Base-by-base conservation (phyloP, 106 monocot genomes). In the Dioscorea zingiberensis region DNA sequence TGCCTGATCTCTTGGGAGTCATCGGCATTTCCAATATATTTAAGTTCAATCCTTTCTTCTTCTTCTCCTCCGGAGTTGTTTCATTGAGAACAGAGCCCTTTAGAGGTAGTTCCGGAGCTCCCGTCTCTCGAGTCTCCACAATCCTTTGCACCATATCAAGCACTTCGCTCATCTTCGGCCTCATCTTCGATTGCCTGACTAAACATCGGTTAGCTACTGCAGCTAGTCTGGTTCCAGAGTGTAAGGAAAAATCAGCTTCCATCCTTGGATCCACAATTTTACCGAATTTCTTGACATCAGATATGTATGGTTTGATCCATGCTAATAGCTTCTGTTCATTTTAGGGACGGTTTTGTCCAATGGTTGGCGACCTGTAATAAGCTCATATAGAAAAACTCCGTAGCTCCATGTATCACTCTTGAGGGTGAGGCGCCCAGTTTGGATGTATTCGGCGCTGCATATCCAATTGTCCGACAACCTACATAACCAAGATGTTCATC, bases 121-220 rank as follows among this genome's bases (percentile, higher is more conserved):
- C 87, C 1, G 6, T 44, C 29, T 78, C 90, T 2, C 23, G 55
- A 68, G 38, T 80, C 12, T 86, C 86, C 0, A 87, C 62, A 22
- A 94, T 75, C 25, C 62, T 75, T 58, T 80, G 75, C 29, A 94
- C 78, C 76, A 83, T 63, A 25, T 78, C 71, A 13, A 87, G 18
- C 55, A 94, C 90, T 60, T 94, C 87, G 15, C 90, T 90, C 94
- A 90, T 94, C 75, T 87, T 94, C 0, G 94, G 94, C 59, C 94
- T 76, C 0, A 65, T 58, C 55, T 80, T 94, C 7, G 87, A 75
- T 12, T 72, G 73, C 18, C 82, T 59, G 13, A 66, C 27, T 13
- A 94, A 55, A 58, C 94, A 94, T 54, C 46, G 78, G 55, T 87
- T 94, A 0, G 94, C 94, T 44, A 87, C 81, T 4, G 79, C 54